phyloP scores from a whole-genome alignment of 2,329 filamentous ascomycete species.

The Aspergillus pseudoterreus region DNA sequence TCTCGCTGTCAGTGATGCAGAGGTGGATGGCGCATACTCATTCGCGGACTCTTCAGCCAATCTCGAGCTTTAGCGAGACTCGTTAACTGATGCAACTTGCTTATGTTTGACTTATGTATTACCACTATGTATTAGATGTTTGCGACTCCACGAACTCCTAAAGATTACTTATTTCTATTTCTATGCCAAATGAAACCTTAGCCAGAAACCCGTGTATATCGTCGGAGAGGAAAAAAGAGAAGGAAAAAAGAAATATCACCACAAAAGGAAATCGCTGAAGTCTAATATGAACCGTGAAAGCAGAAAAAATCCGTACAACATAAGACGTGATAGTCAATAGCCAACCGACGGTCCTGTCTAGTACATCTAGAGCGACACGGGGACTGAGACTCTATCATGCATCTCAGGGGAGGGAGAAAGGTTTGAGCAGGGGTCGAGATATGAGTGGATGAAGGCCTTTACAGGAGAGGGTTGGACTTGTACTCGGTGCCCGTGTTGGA shows the following conservation, averaged over 20 bases:
- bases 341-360: neutral
- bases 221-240: conserved; percentile 6
- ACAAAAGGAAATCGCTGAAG: conserved; percentile 14
- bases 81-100: too few relatives aligned
- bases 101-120: too few relatives aligned
- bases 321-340: conserved; percentile 1
- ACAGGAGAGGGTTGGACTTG: conserved; percentile 62
- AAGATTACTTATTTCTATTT: conserved; percentile 8
- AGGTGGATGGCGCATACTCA: too few relatives aligned
- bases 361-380: neutral
- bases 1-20: too few relatives aligned
- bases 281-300: conserved; percentile 19
- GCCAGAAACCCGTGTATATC: conserved; percentile 1
- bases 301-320: conserved; percentile 5
- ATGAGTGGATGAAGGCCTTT: conserved; percentile 20
- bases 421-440: neutral
- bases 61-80: too few relatives aligned
- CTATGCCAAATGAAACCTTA: neutral
- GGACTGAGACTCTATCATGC: neutral
- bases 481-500: conserved; percentile 53
- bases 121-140: too few relatives aligned
- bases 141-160: neutral
- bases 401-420: neutral
- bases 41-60: too few relatives aligned
- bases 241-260: conserved; percentile 1